Evolutionary conservation across 2,329 filamentous ascomycete species (phyloP).

Genomic region (Exophiala viscosa): DNA sequence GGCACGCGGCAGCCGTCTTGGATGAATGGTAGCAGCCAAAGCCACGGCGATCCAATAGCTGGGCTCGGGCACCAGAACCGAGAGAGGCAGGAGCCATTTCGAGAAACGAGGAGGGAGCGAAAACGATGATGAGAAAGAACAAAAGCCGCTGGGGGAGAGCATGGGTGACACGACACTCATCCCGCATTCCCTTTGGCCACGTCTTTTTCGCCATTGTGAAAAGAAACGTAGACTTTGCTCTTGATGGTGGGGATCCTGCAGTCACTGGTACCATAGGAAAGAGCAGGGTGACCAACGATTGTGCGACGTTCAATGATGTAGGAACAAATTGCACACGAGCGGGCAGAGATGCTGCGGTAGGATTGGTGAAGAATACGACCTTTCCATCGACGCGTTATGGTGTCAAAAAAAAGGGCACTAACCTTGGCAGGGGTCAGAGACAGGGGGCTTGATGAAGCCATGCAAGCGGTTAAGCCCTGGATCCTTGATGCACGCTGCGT

Average conservation of each 20-base stretch:
- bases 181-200: slow-evolving; percentile 8
- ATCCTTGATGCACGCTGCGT: not conserved
- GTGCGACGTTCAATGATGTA: not conserved
- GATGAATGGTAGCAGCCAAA: not conserved
- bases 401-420: not conserved
- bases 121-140: no score
- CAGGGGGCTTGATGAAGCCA: not conserved
- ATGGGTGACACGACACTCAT: slow-evolving; percentile 8
- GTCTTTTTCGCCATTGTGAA: slow-evolving; percentile 6
- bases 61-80: not conserved
- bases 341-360: not conserved
- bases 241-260: not conserved
- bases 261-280: not conserved
- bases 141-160: not conserved
- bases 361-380: slow-evolving; percentile 9
- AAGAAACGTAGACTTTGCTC: not conserved
- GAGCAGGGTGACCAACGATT: not conserved
- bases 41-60: not conserved
- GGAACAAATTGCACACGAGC: slow-evolving; percentile 6
- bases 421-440: not conserved
- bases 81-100: not conserved
- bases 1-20: not conserved
- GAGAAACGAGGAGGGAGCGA: slow-evolving; percentile 4
- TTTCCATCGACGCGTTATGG: slow-evolving; percentile 2
- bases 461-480: not conserved